phyloP scores from a whole-genome alignment of 1,284 basidiomycete genomes.

The Ceratobasidium sp. region DNA sequence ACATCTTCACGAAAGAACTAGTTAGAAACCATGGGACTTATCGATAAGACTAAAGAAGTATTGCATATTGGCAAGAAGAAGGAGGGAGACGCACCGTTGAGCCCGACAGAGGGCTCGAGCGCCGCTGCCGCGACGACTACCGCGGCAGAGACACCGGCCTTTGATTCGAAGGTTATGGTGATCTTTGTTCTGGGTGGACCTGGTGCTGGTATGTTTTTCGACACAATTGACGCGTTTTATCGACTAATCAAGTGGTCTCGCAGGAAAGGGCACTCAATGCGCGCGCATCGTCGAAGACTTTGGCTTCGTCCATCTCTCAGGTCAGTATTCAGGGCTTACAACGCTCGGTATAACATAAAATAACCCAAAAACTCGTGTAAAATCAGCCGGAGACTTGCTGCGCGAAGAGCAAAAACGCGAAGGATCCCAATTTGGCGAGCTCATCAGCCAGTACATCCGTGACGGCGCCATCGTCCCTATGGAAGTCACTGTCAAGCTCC shows the following conservation, averaged over 20 bases:
- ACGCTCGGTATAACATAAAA: background rate
- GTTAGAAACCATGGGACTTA: conserved; percentile 60
- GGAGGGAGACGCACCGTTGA: background rate
- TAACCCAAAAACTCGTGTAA: background rate
- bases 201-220: conserved; percentile 78
- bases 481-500: conserved; percentile 96
- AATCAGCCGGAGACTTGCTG: conserved; percentile 92
- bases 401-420: conserved; percentile 93
- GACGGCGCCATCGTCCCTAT: conserved; percentile 97
- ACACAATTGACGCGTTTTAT: background rate
- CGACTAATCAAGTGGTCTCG: conserved; percentile 15
- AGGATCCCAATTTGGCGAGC: conserved; percentile 86
- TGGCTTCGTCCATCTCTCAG: conserved; percentile 94
- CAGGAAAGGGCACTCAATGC: conserved; percentile 98
- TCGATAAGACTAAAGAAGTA: conserved; percentile 67
- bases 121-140: conserved; percentile 39
- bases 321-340: conserved; percentile 68
- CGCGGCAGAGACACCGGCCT: conserved; percentile 56
- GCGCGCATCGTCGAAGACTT: conserved; percentile 88
- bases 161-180: conserved; percentile 86
- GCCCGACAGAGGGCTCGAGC: background rate
- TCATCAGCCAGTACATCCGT: conserved; percentile 91
- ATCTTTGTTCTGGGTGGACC: conserved; percentile 98
- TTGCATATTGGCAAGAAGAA: conserved; percentile 57
- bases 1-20: conserved; percentile 2